A percentile compares a stretch with the other conserved stretches of the same genome.
These are phyloP conservation scores for Gloeostereum incarnatum DNA, from an alignment of 768 basidiomycete species.

Conservation along the genomic window DNA sequence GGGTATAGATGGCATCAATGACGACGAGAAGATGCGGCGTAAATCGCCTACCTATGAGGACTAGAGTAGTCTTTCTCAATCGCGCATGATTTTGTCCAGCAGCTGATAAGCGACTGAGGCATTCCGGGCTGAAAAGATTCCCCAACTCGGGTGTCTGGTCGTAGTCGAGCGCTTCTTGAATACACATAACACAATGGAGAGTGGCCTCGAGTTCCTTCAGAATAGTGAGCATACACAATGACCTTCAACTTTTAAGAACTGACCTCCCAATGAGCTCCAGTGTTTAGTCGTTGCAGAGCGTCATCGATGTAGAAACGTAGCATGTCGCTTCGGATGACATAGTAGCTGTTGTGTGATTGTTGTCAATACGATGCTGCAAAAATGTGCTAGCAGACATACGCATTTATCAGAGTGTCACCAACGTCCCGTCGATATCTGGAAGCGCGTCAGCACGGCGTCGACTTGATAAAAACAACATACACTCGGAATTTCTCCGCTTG, in stretches of 20 bases:
- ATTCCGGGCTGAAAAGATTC: conserved; percentile 61
- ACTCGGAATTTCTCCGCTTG: conserved; percentile 73
- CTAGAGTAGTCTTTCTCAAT: conserved; percentile 64
- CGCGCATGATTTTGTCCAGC: conserved; percentile 53
- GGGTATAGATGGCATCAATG: conserved; percentile 2
- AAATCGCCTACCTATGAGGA: conserved; percentile 56
- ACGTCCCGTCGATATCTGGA: conserved; percentile 75
- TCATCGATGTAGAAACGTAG: conserved; percentile 61
- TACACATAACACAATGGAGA: conserved; percentile 75
- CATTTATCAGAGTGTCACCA: conserved; percentile 83
- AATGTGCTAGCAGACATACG: conserved; percentile 36
- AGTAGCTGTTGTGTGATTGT: conserved; percentile 51
- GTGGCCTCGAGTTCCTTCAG: conserved; percentile 77
- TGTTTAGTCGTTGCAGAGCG: conserved; percentile 41
- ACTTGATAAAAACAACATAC: conserved; percentile 28
- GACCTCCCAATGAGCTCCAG: conserved; percentile 78
- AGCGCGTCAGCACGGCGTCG: background rate
- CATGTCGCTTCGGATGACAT: conserved; percentile 81
- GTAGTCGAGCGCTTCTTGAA: conserved; percentile 76
- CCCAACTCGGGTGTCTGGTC: conserved; percentile 43
- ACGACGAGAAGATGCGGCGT: background rate
- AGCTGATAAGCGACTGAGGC: conserved; percentile 62
- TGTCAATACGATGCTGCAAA: conserved; percentile 4
- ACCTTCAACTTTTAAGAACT: conserved; percentile 5
- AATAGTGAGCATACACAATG: background rate